These are phyloP conservation scores for Aspergillus texensis DNA, from an alignment of 2,329 filamentous ascomycete species.

Conservation along the genomic window DNA sequence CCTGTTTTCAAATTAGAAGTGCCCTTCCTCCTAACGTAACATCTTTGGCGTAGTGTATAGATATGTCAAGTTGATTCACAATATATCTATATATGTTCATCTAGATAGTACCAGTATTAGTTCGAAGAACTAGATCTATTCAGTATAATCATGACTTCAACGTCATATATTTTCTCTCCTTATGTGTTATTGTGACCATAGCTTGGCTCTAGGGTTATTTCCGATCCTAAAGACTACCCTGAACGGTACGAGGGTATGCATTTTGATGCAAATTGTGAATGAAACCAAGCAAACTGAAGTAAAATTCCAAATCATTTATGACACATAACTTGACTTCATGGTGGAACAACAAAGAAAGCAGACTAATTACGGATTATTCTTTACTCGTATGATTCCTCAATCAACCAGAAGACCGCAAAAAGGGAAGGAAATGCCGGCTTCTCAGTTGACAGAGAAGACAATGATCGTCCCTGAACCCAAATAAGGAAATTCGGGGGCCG, in stretches of 20 bases:
- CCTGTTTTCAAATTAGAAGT: neutral
- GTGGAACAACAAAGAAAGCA: neutral
- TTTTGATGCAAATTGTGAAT: neutral
- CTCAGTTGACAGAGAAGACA: constrained; percentile 7
- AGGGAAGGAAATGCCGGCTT: constrained; percentile 4
- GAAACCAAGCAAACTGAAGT: neutral
- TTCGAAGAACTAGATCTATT: neutral
- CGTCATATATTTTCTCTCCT: neutral
- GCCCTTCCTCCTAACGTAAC: neutral
- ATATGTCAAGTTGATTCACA: neutral
- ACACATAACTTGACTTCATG: neutral
- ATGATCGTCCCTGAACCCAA: constrained; percentile 4
- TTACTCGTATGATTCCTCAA: neutral
- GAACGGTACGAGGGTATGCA: neutral
- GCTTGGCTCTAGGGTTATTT: neutral
- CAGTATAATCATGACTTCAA: neutral
- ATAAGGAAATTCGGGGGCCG: constrained; percentile 8
- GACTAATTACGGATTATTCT: neutral
- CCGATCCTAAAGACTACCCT: neutral
- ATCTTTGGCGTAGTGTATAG: neutral
- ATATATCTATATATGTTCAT: too few relatives aligned
- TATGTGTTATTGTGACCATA: neutral
- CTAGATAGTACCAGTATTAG: neutral
- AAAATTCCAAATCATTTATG: neutral
- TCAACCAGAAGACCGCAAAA: neutral